phyloP scores from a whole-genome alignment of 1,284 basidiomycete genomes.

The Phenoliferia sp. region DNA sequence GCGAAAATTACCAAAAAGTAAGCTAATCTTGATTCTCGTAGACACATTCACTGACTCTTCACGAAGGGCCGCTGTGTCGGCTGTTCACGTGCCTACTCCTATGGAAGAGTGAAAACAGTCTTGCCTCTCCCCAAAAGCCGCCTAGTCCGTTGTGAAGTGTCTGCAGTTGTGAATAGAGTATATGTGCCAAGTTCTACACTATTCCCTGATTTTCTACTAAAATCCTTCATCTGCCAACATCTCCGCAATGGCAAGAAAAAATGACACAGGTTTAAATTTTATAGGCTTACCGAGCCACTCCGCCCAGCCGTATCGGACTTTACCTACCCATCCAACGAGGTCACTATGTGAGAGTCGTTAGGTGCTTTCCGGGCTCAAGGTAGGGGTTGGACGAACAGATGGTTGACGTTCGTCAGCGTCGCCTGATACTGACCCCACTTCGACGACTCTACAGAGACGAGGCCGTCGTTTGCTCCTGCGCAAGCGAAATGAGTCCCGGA shows the following conservation, averaged over 20 bases:
- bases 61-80: too few relatives aligned
- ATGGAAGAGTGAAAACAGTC: too few relatives aligned
- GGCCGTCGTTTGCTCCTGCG: slow-evolving; percentile 64
- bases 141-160: too few relatives aligned
- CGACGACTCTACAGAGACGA: slow-evolving; percentile 75
- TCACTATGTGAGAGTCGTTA: slow-evolving; percentile 6
- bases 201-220: too few relatives aligned
- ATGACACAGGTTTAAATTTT: slow-evolving; percentile 48
- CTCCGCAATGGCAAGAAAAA: slow-evolving; percentile 22
- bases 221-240: slow-evolving; percentile 2
- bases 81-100: too few relatives aligned
- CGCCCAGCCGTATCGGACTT: slow-evolving; percentile 70
- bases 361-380: neutral
- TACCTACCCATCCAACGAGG: slow-evolving; percentile 48
- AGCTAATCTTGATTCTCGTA: too few relatives aligned
- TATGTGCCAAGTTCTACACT: too few relatives aligned
- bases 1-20: too few relatives aligned
- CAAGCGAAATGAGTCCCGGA: neutral
- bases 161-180: too few relatives aligned
- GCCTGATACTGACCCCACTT: slow-evolving; percentile 66
- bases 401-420: slow-evolving; percentile 83
- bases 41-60: too few relatives aligned
- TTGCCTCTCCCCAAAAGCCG: too few relatives aligned
- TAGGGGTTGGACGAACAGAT: slow-evolving; percentile 58
- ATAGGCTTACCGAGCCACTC: slow-evolving; percentile 82